phyloP scores from a whole-genome alignment of 345 rosid species.

The Rhizophora mangle region DNA sequence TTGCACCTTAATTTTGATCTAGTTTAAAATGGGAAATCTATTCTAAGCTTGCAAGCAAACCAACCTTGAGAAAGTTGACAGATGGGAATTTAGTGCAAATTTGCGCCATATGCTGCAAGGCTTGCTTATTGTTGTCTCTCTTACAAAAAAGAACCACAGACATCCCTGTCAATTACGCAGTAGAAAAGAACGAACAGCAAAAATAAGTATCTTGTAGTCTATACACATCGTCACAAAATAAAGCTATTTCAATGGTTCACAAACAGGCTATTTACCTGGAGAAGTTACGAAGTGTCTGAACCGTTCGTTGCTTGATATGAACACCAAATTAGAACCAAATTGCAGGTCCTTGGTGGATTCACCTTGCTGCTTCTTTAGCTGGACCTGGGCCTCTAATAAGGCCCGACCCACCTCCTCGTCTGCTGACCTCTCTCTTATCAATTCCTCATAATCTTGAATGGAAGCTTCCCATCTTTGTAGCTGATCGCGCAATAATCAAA shows the following conservation, averaged over 20 bases:
- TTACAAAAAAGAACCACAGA: slow-evolving; percentile 44
- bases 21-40: not conserved
- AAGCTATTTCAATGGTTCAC: no score
- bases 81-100: slow-evolving; percentile 54
- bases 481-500: slow-evolving; percentile 25
- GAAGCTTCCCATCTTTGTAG: slow-evolving; percentile 68
- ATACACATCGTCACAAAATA: no score
- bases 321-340: slow-evolving; percentile 48
- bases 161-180: slow-evolving; percentile 36
- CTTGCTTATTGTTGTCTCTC: slow-evolving; percentile 36
- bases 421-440: slow-evolving; percentile 55
- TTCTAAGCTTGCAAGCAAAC: not conserved
- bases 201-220: no score
- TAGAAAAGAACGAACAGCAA: no score
- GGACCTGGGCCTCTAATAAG: slow-evolving; percentile 53
- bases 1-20: not conserved
- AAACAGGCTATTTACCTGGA: slow-evolving; percentile 29
- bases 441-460: slow-evolving; percentile 61
- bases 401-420: slow-evolving; percentile 62
- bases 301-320: slow-evolving; percentile 37
- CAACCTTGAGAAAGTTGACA: slow-evolving; percentile 53
- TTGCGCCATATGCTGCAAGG: slow-evolving; percentile 40
- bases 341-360: slow-evolving; percentile 44
- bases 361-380: slow-evolving; percentile 48
- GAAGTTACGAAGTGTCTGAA: slow-evolving; percentile 45